Conservation (phyloP, 2,329 filamentous ascomycete species). For the Fusarium sp. region DNA sequence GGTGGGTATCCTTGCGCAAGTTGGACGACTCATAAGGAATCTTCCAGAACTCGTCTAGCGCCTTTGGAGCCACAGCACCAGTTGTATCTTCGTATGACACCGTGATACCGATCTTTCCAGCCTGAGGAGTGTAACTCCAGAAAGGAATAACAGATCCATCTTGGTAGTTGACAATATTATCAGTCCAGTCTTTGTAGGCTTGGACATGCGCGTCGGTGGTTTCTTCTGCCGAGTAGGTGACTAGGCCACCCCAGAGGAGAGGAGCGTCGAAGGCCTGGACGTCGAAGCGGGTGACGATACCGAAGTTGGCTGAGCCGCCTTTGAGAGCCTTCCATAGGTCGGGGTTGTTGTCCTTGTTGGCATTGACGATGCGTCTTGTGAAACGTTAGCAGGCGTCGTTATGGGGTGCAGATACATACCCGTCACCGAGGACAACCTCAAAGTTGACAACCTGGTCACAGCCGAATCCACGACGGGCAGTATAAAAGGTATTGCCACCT, state of each 20-base stretch:
- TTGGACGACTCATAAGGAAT: conserved; percentile 13
- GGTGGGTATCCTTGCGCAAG: conserved; percentile 12
- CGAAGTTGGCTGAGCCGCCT: conserved; percentile 31
- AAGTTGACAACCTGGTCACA: conserved; percentile 59
- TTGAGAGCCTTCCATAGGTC: conserved; percentile 33
- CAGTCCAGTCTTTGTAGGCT: conserved; percentile 29
- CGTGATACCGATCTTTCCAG: conserved; percentile 6
- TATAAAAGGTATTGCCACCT: conserved; percentile 38
- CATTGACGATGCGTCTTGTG: conserved; percentile 4
- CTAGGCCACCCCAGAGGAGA: conserved; percentile 31
- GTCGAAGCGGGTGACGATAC: conserved; percentile 37
- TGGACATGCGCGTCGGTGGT: conserved; percentile 27
- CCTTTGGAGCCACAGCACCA: conserved; percentile 5
- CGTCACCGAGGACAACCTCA: conserved; percentile 53
- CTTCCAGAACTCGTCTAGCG: conserved; percentile 9
- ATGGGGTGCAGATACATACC: neutral
- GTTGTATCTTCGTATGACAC: conserved; percentile 18
- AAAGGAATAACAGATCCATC: conserved; percentile 18
- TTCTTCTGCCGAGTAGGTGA: conserved; percentile 21
- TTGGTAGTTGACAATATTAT: conserved; percentile 10
- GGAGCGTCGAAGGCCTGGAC: conserved; percentile 29
- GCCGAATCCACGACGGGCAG: conserved; percentile 28
- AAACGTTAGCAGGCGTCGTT: neutral
- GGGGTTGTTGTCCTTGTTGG: conserved; percentile 28
- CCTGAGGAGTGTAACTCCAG: conserved; percentile 18